Percentiles rank a stretch among this genome's conserved stretches.
Conservation (phyloP, 2,329 filamentous ascomycete species). For the Magnaporthiopsis rhizophila region DNA sequence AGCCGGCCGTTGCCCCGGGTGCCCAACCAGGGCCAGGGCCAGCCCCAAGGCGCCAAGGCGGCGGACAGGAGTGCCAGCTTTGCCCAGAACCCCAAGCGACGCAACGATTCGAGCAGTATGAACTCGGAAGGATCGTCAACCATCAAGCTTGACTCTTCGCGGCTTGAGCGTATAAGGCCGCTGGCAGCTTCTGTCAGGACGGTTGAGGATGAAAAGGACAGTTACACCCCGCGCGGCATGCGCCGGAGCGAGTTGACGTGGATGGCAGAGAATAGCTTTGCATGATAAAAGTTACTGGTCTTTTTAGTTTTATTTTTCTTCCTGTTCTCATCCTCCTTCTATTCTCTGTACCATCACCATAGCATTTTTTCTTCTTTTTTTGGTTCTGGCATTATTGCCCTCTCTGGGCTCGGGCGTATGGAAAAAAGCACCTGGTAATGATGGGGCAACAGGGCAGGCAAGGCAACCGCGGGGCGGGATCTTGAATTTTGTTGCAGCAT, state of each 20-base stretch:
- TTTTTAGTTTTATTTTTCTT: slow-evolving; percentile 1
- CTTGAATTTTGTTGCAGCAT: not conserved
- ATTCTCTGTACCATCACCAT: not conserved
- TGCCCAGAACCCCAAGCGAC: not conserved
- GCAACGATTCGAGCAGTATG: not conserved
- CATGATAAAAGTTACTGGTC: slow-evolving; percentile 17
- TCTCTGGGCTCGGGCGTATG: not conserved
- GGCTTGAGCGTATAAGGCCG: not conserved
- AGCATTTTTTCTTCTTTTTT: not conserved
- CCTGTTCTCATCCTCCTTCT: not conserved
- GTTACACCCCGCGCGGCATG: slow-evolving; percentile 11
- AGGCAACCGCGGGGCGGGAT: not conserved
- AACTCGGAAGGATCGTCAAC: not conserved
- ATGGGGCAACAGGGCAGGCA: not conserved
- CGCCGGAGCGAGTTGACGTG: slow-evolving; percentile 18
- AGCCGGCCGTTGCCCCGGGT: no score
- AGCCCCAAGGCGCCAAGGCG: not conserved
- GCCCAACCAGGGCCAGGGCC: not conserved
- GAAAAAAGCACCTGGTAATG: not conserved
- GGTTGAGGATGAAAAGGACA: slow-evolving; percentile 11
- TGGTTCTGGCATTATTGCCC: not conserved
- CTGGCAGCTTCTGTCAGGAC: not conserved
- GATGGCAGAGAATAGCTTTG: slow-evolving; percentile 36
- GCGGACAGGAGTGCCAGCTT: slow-evolving; percentile 12
- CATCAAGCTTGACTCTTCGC: not conserved